Evolutionary conservation across 2,329 filamentous ascomycete genomes (phyloP).

Genomic region (Paecilomyces sp.): DNA sequence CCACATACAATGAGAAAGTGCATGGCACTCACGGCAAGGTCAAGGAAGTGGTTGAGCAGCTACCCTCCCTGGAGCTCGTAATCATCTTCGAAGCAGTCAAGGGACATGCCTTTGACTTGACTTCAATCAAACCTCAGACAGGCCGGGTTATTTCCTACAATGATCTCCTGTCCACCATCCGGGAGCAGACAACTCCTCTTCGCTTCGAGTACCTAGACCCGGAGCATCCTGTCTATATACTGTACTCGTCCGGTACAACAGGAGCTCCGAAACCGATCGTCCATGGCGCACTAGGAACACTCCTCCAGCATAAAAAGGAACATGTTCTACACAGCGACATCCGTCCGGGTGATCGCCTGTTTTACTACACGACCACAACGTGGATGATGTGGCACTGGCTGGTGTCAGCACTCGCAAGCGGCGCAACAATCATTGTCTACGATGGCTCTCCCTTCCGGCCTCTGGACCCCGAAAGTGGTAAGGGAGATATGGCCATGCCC

Average conservation of each 20-base stretch:
- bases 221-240: constrained; percentile 84
- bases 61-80: constrained; percentile 62
- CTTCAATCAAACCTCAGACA: constrained; percentile 23
- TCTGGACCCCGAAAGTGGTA: constrained; percentile 44
- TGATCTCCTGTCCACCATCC: constrained; percentile 40
- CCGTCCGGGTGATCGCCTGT: constrained; percentile 61
- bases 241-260: constrained; percentile 91
- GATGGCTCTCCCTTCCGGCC: constrained; percentile 86
- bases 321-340: constrained; percentile 83
- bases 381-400: constrained; percentile 99
- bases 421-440: constrained; percentile 79
- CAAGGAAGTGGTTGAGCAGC: constrained; percentile 61
- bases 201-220: constrained; percentile 71
- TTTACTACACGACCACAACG: constrained; percentile 91
- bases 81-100: constrained; percentile 66
- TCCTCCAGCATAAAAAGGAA: constrained; percentile 97
- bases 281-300: constrained; percentile 80
- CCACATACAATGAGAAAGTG: constrained; percentile 83
- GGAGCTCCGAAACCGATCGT: constrained; percentile 86
- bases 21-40: constrained; percentile 78
- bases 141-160: constrained; percentile 36
- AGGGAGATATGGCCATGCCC: constrained; percentile 75
- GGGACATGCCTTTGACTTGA: constrained; percentile 28
- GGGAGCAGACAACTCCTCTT: constrained; percentile 35
- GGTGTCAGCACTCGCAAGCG: constrained; percentile 74